Conservation (phyloP, 2,329 filamentous ascomycete species). For the Alternaria conjuncta region DNA sequence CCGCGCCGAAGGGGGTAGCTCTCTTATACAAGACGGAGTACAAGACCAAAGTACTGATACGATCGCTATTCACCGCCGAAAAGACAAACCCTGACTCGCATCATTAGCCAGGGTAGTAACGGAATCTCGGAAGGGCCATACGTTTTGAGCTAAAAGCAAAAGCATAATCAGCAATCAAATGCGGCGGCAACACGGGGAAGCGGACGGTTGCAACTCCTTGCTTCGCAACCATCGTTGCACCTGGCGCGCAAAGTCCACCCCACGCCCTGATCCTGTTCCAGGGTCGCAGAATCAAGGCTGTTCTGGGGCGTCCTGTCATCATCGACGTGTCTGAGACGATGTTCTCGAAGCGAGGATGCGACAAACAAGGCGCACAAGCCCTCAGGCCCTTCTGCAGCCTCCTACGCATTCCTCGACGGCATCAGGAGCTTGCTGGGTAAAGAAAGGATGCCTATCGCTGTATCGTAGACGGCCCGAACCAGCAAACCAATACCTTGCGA, state of each 20-base stretch:
- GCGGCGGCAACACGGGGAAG: constrained; percentile 32
- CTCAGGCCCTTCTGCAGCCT: constrained; percentile 11
- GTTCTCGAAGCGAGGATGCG: constrained; percentile 9
- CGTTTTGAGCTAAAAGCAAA: constrained; percentile 40
- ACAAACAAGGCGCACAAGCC: constrained; percentile 10
- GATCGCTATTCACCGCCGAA: constrained; percentile 29
- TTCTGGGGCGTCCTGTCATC: constrained; percentile 28
- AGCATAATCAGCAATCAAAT: constrained; percentile 25
- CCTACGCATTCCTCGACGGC: constrained; percentile 15
- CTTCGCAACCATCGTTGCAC: constrained; percentile 37
- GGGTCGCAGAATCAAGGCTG: constrained; percentile 8
- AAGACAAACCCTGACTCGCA: constrained; percentile 36
- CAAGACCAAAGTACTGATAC: constrained; percentile 8
- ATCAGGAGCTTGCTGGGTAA: constrained; percentile 7
- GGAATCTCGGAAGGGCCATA: constrained; percentile 14
- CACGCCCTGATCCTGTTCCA: constrained; percentile 34
- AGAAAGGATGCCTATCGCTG: constrained; percentile 8
- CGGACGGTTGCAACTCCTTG: constrained; percentile 43
- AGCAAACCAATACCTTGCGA: constrained; percentile 14
- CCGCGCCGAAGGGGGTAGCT: constrained; percentile 22
- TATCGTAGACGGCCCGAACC: constrained; percentile 19
- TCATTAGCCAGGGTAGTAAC: constrained; percentile 17
- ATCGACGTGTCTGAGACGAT: constrained; percentile 12
- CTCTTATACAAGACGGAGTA: constrained; percentile 30
- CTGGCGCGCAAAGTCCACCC: constrained; percentile 36